Percentiles rank a stretch among this genome's conserved stretches.
Evolutionary conservation across 805 yeast species (phyloP).

Genomic region (Starmerella floris): DNA sequence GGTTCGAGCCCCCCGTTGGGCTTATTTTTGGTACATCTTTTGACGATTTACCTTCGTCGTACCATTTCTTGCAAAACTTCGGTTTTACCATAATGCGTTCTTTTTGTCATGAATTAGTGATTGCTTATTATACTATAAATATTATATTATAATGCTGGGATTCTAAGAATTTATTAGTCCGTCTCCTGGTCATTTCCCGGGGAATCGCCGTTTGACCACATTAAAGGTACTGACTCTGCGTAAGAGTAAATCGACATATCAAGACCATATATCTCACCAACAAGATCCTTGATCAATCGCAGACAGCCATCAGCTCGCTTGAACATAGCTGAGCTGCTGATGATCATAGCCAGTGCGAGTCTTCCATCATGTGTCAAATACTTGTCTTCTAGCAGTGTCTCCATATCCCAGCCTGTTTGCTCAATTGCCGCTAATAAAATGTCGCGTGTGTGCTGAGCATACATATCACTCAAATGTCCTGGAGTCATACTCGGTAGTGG

Average conservation of each 20-base stretch:
- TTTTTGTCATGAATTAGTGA: too few species aligned
- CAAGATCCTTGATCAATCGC: conserved; percentile 24
- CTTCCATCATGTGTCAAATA: conserved; percentile 20
- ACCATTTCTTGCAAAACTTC: background rate
- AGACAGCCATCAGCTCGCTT: conserved; percentile 24
- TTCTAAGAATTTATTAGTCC: too few species aligned
- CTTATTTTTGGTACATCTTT: conserved; percentile 9
- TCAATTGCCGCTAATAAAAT: background rate
- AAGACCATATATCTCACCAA: conserved; percentile 25
- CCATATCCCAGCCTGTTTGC: background rate
- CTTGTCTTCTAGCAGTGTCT: conserved; percentile 2
- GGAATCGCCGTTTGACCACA: background rate
- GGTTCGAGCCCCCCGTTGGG: conserved; percentile 23
- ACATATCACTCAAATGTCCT: conserved; percentile 18
- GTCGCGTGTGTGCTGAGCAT: background rate
- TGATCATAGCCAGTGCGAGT: conserved; percentile 18
- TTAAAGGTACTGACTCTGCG: conserved; percentile 6
- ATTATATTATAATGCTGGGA: too few species aligned
- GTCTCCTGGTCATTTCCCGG: too few species aligned
- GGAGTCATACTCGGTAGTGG: conserved; percentile 26
- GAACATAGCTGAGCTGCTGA: conserved; percentile 21
- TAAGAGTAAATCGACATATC: conserved; percentile 14
- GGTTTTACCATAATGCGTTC: too few species aligned
- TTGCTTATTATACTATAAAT: background rate
- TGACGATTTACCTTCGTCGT: background rate